Percentiles rank a stretch among this genome's conserved stretches.
phyloP scores from a whole-genome alignment of 306 rosid species.

The Heteromeles arbutifolia region DNA sequence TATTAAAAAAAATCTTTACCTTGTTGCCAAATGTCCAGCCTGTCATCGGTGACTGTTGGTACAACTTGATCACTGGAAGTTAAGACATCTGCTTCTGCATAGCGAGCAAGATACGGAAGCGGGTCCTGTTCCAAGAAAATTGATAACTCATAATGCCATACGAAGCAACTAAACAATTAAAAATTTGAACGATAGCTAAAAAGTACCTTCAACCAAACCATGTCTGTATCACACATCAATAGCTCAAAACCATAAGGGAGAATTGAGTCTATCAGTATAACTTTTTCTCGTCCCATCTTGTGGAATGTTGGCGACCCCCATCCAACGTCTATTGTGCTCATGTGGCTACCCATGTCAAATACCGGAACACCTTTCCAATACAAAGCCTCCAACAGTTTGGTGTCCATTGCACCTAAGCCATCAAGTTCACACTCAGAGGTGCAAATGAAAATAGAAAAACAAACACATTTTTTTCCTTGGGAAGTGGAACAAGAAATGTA shows the following conservation, averaged over 20 bases:
- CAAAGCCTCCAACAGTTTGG: slow-evolving; percentile 82
- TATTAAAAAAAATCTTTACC: slow-evolving; percentile 40
- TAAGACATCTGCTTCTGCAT: slow-evolving; percentile 88
- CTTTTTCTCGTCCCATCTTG: slow-evolving; percentile 98
- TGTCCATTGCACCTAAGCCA: slow-evolving; percentile 92
- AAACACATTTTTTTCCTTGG: background rate
- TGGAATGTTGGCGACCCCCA: slow-evolving; percentile 98
- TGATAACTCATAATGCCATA: background rate
- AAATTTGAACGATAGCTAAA: background rate
- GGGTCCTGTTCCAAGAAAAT: slow-evolving; percentile 72
- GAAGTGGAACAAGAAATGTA: background rate
- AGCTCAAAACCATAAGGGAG: slow-evolving; percentile 80
- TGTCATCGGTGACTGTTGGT: slow-evolving; percentile 89
- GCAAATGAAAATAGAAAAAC: background rate
- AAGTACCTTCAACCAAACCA: slow-evolving; percentile 96
- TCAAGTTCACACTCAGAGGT: slow-evolving; percentile 21
- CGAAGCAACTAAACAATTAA: background rate
- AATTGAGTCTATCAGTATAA: slow-evolving; percentile 69
- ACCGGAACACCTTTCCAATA: slow-evolving; percentile 91
- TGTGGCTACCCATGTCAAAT: slow-evolving; percentile 96
- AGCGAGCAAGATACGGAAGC: slow-evolving; percentile 86
- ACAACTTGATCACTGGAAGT: slow-evolving; percentile 91
- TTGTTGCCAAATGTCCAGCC: slow-evolving; percentile 73
- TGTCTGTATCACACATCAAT: slow-evolving; percentile 98
- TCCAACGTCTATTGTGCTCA: slow-evolving; percentile 95